Base-by-base conservation (phyloP, 108 stramenopile species). In the Pseudonitzschia pungens region DNA sequence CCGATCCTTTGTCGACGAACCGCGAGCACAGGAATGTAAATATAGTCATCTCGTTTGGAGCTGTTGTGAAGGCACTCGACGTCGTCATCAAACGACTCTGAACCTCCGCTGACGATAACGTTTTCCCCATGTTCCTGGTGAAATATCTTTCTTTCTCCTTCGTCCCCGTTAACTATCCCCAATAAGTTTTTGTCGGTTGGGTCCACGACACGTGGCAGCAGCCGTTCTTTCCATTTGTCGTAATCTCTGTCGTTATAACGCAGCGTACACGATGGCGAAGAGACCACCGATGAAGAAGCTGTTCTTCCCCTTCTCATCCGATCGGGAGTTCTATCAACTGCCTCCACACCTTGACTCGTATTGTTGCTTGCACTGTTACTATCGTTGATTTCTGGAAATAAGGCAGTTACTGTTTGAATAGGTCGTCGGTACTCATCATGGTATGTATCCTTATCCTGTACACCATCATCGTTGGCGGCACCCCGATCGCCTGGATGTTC, bases 1-100 rank as follows among this genome's bases (percentile, higher is more conserved):
- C 89, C 89, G 4, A 82, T 62, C 42, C 93, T 73, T 67, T 92
- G 91, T 68, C 91, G 77, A 33, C 89, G 83, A 29, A 88, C 70
- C 16, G 91, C 93, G 54, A 94, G 56, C 21, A 91, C 65, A 11
- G 93, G 93, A 44, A 94, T 71, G 72, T 83, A 88, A 4, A 79
- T 69, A 66, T 82, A 76, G 12, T 74, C 60, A 0, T 74, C 78
- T 21, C 36, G 29, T 22, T 18, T n/a, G 29, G 27, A 15, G 14
- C 15, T 40, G 32, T 33, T 33, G 33, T 5, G n/a, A 62, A 10
- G 32, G 29, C 40, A 62, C 9, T 79, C 72, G 11, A 55, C 65
- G 50, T 68, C 33, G 20, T 60, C 40, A 32, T 70, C 69, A 45
- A 57, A 57, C 18, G 69, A 57, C 29, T 0, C 29, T 8, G 53